Base-by-base conservation (phyloP, 2,329 filamentous ascomycete species). In the Pyrenophora tritici-repentis region DNA sequence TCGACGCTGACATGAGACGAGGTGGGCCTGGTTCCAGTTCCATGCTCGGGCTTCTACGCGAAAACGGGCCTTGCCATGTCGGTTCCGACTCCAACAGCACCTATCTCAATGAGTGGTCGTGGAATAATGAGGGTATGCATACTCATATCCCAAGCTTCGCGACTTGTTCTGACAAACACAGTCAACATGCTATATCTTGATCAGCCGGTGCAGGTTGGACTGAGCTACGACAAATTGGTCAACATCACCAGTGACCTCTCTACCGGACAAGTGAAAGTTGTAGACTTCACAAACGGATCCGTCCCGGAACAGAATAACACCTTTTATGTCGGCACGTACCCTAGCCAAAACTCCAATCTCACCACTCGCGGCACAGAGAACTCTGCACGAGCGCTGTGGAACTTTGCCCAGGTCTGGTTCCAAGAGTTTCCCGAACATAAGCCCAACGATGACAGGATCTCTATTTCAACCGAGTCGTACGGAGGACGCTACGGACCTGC, bases 401-500 rank as follows among this genome's bases (percentile, higher is more conserved):
- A 66, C 59, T 84, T 85, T 67, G 77, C 81, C 0, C 83, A 86
- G 63, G 78, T 79, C 1, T 89, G 86, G 77, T 83, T 85, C 47
- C 76, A 81, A 4, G 80, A 83, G 24, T 89, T 89, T 50, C 85
- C 84, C 0, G 77, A 79, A 24, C 87, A 88, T 63, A 78, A 82
- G 65, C 80, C 80, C 3, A 79, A 81, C 36, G 80, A 86, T 52
- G 80, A 84, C 50, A 78, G 79, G 3, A 74, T 85, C 46, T 83
- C 79, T 44, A 78, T 80, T 4, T 71, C 72, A 9, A 76, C 76
- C 0, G 72, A 76, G 55, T 81, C 78, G 0, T 85, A 85, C 53
- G 83, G 83, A 20, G 82, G 83, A 2, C n/a, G 82, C 49, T 85
- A 83, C 58, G 81, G 81, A 1, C 83, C 83, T 1, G 79, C 78